Percentiles rank a stretch among this genome's conserved stretches.
phyloP scores from a whole-genome alignment of 805 yeast genomes.

The Ogataea sp. region DNA sequence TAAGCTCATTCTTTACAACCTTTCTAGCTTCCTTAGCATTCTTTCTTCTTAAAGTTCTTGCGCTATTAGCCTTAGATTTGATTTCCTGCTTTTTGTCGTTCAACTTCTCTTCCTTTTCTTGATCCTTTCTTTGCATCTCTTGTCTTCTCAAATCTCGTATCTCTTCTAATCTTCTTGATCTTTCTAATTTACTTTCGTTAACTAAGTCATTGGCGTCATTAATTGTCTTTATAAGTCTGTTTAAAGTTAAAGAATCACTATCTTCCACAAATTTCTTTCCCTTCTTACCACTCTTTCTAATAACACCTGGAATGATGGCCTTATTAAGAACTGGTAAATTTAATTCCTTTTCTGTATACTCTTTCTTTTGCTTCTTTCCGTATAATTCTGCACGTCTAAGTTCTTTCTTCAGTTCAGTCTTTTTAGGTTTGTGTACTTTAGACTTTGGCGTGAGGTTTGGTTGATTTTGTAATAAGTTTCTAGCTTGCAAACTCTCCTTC shows the following conservation, averaged over 20 bases:
- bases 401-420: conserved; percentile 53
- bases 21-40: conserved; percentile 25
- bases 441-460: conserved; percentile 59
- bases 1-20: conserved; percentile 13
- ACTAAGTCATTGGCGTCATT: conserved; percentile 74
- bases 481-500: conserved; percentile 54
- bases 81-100: conserved; percentile 75
- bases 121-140: conserved; percentile 82
- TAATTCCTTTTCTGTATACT: conserved; percentile 69
- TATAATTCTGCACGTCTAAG: conserved; percentile 57
- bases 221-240: conserved; percentile 68
- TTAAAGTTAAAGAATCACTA: conserved; percentile 51
- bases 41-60: conserved; percentile 65
- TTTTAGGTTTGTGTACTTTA: conserved; percentile 38
- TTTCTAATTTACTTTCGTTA: conserved; percentile 84
- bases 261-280: conserved; percentile 76
- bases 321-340: conserved; percentile 74
- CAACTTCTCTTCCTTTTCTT: conserved; percentile 54
- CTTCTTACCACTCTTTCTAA: conserved; percentile 74
- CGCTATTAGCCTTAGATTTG: conserved; percentile 61
- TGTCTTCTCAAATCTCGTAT: conserved; percentile 78
- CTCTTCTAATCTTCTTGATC: conserved; percentile 82
- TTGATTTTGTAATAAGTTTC: conserved; percentile 51
- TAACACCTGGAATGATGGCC: conserved; percentile 77
- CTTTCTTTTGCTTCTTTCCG: conserved; percentile 51